Base-by-base conservation (phyloP, 768 basidiomycete species). In the Russula sp. region DNA sequence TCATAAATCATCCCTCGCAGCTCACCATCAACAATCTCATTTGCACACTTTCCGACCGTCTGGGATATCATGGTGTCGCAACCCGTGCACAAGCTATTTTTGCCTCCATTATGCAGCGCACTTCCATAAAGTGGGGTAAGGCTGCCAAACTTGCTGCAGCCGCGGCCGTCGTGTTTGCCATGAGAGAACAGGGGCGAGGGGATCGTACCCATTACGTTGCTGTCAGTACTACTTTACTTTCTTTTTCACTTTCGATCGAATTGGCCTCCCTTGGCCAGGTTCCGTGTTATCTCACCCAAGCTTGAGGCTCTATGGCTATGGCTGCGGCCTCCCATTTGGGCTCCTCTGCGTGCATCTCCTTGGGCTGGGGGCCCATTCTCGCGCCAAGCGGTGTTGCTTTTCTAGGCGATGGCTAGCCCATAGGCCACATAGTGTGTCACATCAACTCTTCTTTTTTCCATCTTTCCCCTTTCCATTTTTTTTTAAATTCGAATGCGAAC, bases 201-300 rank as follows among this genome's bases (percentile, higher is more conserved):
- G 87, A 89, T 71, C 82, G 83, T 14, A 77, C 92, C 53, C 79
- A 78, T 58, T 84, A 90, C 66, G 84, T 94, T 65, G 86, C 90
- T 5, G 84, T 81, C 30, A 69, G 69, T 69, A 14, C 40, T n/a
- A 58, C 42, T 34, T 36, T 44, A n/a, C 44, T 16, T 28, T 42
- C 50, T 32, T 26, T 55, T 40, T 2, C 44, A 34, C 49, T 40
- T 24, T 16, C 44, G 9, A 28, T 24, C 5, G 3, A 38, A 22
- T 16, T 18, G n/a, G 46, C 54, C 44, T 22, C 53, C 22, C n/a
- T 50, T 50, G 32, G 36, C 44, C 53, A 11, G 24, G 38, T 64
- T 59, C 20, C 48, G 24, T 18, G 36, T n/a, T 58, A 20, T 30
- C 38, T 34, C 22, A 22, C 13, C 28, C 20, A 38, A 26, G 16